Conservation (phyloP, 225 moss, liverwort and hornwort genomes). For the Bryoerythrophyllum caledonicum region DNA sequence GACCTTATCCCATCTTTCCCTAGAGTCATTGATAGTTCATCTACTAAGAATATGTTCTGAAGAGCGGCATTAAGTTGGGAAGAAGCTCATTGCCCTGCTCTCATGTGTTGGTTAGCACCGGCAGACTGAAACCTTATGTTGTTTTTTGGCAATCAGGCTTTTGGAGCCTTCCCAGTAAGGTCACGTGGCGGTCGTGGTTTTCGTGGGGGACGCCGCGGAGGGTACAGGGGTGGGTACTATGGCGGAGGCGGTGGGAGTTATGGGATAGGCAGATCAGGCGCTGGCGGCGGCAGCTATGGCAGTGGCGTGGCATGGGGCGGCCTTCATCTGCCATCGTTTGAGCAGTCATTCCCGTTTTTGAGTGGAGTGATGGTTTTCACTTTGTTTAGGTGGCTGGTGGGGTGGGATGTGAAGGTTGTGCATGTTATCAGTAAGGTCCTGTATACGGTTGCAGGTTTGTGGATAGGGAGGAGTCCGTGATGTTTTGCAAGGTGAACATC, state of each 20-base stretch:
- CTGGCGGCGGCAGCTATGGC: constrained; percentile 45
- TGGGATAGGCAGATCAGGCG: constrained; percentile 54
- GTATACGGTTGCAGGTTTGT: constrained; percentile 15
- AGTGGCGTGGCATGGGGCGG: constrained; percentile 66
- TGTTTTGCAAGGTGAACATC: too few relatives aligned
- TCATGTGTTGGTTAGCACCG: not conserved
- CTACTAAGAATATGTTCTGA: not conserved
- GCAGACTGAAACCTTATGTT: too few relatives aligned
- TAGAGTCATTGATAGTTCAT: not conserved
- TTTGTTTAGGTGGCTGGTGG: constrained; percentile 16
- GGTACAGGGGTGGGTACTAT: constrained; percentile 63
- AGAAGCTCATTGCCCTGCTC: not conserved
- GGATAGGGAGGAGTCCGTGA: constrained; percentile 11
- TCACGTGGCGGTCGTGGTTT: constrained; percentile 74
- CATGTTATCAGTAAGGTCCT: constrained; percentile 16
- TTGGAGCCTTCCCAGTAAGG: constrained; percentile 73
- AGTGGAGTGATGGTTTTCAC: not conserved
- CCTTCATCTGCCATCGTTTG: constrained; percentile 57
- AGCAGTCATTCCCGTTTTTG: constrained; percentile 4
- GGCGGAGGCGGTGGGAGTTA: constrained; percentile 49
- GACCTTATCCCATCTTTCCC: not conserved
- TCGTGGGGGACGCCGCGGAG: constrained; percentile 68
- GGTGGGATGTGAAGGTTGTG: constrained; percentile 19
- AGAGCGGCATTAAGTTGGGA: not conserved
- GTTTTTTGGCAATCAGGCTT: constrained; percentile 54